These are phyloP conservation scores for Amanita brunnescens DNA, from an alignment of 768 basidiomycete species.

Conservation along the genomic window DNA sequence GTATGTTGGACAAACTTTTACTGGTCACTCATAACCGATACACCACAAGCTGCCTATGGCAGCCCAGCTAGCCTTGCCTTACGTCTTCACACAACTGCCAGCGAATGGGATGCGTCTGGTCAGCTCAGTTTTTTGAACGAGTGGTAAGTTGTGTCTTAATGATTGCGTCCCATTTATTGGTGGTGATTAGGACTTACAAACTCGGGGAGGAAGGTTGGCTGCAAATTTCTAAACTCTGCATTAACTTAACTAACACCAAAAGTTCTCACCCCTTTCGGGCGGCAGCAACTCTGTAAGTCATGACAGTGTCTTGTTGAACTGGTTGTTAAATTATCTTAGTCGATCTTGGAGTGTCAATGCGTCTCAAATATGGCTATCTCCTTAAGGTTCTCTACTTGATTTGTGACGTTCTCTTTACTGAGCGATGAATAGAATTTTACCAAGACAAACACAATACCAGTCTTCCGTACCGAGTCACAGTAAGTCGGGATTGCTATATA, in stretches of 20 bases:
- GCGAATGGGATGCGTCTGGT: conserved; percentile 56
- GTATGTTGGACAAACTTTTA: conserved; percentile 31
- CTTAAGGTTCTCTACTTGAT: conserved; percentile 35
- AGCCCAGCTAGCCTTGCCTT: conserved; percentile 49
- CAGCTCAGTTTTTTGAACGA: conserved; percentile 69
- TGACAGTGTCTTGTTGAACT: neutral
- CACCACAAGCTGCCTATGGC: conserved; percentile 43
- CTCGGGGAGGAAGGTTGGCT: conserved; percentile 74
- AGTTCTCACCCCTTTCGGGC: conserved; percentile 83
- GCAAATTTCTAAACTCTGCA: neutral
- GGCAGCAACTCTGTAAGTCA: conserved; percentile 71
- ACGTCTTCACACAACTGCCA: conserved; percentile 46
- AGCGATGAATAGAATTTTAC: conserved; percentile 42
- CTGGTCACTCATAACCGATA: conserved; percentile 3
- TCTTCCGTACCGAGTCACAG: conserved; percentile 76
- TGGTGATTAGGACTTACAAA: conserved; percentile 64
- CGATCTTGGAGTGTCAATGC: conserved; percentile 61
- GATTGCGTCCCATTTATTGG: neutral
- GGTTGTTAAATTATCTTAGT: conserved; percentile 23
- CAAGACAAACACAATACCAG: conserved; percentile 51
- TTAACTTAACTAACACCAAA: conserved; percentile 11
- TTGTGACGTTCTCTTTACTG: neutral
- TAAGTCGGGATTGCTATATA: conserved; percentile 19
- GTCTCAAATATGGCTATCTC: conserved; percentile 74
- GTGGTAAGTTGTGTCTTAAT: conserved; percentile 43